Percentiles rank a stretch among this genome's conserved stretches.
Evolutionary conservation across 108 stramenopile genomes (phyloP).

Genomic region (Skeletonema marinoi): DNA sequence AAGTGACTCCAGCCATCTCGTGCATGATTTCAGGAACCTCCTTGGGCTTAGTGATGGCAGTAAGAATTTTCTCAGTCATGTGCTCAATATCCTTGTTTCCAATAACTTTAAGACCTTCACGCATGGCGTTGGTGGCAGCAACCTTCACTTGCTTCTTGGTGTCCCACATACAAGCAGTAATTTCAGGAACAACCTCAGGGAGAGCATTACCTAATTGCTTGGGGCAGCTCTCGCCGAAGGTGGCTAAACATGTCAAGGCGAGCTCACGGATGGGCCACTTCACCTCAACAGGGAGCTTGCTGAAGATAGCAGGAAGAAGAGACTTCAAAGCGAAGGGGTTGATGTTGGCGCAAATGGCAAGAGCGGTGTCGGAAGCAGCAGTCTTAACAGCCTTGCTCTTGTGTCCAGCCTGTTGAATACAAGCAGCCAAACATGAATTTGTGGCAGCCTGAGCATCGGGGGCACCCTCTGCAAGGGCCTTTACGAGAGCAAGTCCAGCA

Average conservation of each 20-base stretch:
- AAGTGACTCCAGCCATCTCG: conserved; percentile 95
- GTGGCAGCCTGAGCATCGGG: conserved; percentile 80
- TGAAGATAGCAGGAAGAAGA: conserved; percentile 82
- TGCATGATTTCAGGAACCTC: conserved; percentile 97
- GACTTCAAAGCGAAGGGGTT: conserved; percentile 90
- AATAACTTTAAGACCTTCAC: conserved; percentile 88
- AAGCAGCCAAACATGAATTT: conserved; percentile 73
- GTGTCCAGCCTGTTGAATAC: conserved; percentile 68
- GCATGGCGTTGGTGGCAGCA: conserved; percentile 93
- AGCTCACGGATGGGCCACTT: conserved; percentile 89
- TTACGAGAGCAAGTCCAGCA: conserved; percentile 72
- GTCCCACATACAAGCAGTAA: conserved; percentile 97
- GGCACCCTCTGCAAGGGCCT: conserved; percentile 72
- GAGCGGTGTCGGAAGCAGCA: conserved; percentile 67
- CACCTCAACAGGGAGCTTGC: conserved; percentile 81
- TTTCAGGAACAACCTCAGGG: conserved; percentile 92
- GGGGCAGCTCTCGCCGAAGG: conserved; percentile 74
- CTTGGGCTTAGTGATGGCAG: conserved; percentile 94
- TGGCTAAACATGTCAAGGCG: conserved; percentile 77
- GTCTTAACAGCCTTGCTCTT: conserved; percentile 69
- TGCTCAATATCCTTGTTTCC: conserved; percentile 99
- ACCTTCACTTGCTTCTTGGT: conserved; percentile 97
- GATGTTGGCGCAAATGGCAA: conserved; percentile 84
- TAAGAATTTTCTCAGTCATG: conserved; percentile 94
- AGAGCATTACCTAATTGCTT: conserved; percentile 86